These are phyloP conservation scores for Coemansia sp. DNA, from an alignment of 192 early-diverging fungal species.

Conservation along the genomic window DNA sequence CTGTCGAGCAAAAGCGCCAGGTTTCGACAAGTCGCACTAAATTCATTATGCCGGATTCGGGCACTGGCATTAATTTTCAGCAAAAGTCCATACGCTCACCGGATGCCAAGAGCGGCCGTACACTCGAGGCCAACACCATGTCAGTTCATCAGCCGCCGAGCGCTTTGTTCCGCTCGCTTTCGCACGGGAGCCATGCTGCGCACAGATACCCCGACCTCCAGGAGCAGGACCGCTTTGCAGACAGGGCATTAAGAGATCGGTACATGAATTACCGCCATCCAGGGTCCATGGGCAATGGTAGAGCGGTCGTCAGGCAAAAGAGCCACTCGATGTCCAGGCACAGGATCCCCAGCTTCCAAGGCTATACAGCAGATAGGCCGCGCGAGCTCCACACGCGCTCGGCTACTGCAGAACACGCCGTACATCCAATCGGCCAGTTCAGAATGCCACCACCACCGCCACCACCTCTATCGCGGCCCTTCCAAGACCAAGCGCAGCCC, in stretches of 20 bases:
- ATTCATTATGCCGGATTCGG: conserved; percentile 33
- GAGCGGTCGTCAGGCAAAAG: background rate
- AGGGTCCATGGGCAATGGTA: background rate
- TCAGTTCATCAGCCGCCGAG: background rate
- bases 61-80: conserved; percentile 20
- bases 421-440: background rate
- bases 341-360: conserved; percentile 1
- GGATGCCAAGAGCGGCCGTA: background rate
- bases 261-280: conserved; percentile 12
- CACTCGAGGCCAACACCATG: background rate
- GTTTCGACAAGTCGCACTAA: background rate
- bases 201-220: background rate
- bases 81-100: background rate
- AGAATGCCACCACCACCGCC: background rate
- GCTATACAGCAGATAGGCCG: background rate
- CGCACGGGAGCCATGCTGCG: background rate
- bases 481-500: background rate
- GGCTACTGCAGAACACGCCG: background rate
- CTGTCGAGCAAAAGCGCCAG: background rate
- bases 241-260: background rate
- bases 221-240: conserved; percentile 1
- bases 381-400: background rate
- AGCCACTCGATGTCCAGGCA: background rate
- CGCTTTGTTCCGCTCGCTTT: background rate
- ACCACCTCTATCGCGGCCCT: background rate